These are phyloP conservation scores for Poterioochromonas sp. DNA, from an alignment of 352 stramenopile species.

Conservation along the genomic window DNA sequence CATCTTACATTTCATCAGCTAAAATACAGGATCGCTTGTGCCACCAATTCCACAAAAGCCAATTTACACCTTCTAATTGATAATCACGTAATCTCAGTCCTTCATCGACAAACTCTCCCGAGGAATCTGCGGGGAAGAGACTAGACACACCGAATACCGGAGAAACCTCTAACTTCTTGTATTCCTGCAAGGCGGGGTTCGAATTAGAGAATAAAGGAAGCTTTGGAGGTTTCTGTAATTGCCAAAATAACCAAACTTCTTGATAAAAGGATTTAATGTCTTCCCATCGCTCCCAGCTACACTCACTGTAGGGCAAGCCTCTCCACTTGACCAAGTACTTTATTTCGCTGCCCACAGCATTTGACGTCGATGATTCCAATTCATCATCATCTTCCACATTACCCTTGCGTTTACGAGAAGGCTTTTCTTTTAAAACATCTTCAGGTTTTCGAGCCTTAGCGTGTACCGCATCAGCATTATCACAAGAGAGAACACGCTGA, in stretches of 20 bases:
- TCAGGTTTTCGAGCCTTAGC: background rate
- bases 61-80: constrained; percentile 64
- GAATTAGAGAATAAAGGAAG: background rate
- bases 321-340: constrained; percentile 69
- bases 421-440: background rate
- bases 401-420: background rate
- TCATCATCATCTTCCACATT: constrained; percentile 28
- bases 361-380: constrained; percentile 37
- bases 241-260: constrained; percentile 41
- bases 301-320: constrained; percentile 57
- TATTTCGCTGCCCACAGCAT: constrained; percentile 44
- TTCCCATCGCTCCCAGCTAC: constrained; percentile 44
- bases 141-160: constrained; percentile 15
- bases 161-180: constrained; percentile 24
- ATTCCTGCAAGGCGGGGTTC: constrained; percentile 21
- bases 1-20: constrained; percentile 81
- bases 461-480: constrained; percentile 16
- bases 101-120: constrained; percentile 37
- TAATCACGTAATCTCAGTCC: constrained; percentile 85
- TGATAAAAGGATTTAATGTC: constrained; percentile 41
- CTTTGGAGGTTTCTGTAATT: constrained; percentile 32
- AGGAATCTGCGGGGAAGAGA: background rate
- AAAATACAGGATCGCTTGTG: constrained; percentile 28
- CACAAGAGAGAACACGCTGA: constrained; percentile 41
- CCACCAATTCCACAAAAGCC: constrained; percentile 29